These are phyloP conservation scores for Flaveria bidentis DNA, from an alignment of 129 eudicot genomes.

Conservation along the genomic window DNA sequence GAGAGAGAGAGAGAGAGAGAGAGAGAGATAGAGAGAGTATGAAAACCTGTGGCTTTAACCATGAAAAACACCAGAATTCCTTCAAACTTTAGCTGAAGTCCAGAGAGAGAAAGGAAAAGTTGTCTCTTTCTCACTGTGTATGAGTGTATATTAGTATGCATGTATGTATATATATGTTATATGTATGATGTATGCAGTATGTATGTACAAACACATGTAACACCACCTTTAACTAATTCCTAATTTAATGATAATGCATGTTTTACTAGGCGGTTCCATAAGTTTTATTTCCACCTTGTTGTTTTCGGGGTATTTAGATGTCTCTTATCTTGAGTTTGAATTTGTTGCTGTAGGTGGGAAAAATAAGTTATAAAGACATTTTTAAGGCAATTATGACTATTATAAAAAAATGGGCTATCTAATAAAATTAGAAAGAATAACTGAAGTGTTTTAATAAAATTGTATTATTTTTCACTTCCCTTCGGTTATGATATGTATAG, in stretches of 20 bases:
- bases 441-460: too few relatives aligned
- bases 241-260: conserved; percentile 39
- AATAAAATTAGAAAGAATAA: too few relatives aligned
- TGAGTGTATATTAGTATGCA: background rate
- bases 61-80: conserved; percentile 66
- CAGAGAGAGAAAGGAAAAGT: conserved; percentile 71
- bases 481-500: too few relatives aligned
- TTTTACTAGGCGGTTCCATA: conserved; percentile 34
- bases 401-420: too few relatives aligned
- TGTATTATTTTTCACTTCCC: too few relatives aligned
- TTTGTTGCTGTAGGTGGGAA: too few relatives aligned
- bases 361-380: too few relatives aligned
- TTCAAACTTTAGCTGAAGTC: conserved; percentile 63
- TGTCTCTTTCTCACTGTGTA: conserved; percentile 19
- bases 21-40: conserved; percentile 16
- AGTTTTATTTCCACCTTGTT: background rate
- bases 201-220: conserved; percentile 10
- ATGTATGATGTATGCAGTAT: background rate
- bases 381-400: too few relatives aligned
- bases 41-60: conserved; percentile 57
- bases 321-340: too few relatives aligned
- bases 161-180: background rate
- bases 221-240: conserved; percentile 51
- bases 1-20: conserved; percentile 19
- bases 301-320: too few relatives aligned